These are phyloP conservation scores for Canna indica DNA, from an alignment of 176 grass and related monocot species.

Conservation along the genomic window DNA sequence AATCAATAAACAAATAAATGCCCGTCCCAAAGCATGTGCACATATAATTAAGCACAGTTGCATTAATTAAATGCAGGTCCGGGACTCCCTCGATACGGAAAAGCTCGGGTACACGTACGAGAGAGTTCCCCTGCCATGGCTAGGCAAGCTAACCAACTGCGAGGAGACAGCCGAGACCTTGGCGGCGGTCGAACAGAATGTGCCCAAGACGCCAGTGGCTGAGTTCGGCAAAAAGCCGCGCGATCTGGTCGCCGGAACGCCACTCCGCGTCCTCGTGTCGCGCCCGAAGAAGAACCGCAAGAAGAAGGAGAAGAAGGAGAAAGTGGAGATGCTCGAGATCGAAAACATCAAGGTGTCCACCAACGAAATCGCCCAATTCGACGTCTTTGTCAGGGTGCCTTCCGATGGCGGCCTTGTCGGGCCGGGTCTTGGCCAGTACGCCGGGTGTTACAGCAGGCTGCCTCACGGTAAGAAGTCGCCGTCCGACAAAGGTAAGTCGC, in stretches of 20 bases:
- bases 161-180: neutral
- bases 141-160: constrained; percentile 4
- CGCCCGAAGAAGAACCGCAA: constrained; percentile 29
- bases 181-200: constrained; percentile 11
- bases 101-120: constrained; percentile 27
- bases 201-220: neutral
- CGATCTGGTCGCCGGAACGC: neutral
- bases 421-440: constrained; percentile 3
- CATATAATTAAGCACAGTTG: too few species aligned
- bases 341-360: too few species aligned
- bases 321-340: constrained; percentile 25
- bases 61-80: neutral
- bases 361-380: constrained; percentile 18
- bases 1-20: too few species aligned
- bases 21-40: too few species aligned
- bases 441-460: constrained; percentile 3
- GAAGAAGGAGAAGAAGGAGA: constrained; percentile 26
- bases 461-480: neutral
- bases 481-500: too few species aligned
- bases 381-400: constrained; percentile 18
- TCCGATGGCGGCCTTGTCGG: constrained; percentile 14
- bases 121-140: constrained; percentile 19
- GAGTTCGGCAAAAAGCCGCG: neutral
- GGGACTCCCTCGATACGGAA: constrained; percentile 11
- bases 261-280: constrained; percentile 20